Conservation (phyloP, 2,329 filamentous ascomycete species). For the Zymoseptoria brevis region DNA sequence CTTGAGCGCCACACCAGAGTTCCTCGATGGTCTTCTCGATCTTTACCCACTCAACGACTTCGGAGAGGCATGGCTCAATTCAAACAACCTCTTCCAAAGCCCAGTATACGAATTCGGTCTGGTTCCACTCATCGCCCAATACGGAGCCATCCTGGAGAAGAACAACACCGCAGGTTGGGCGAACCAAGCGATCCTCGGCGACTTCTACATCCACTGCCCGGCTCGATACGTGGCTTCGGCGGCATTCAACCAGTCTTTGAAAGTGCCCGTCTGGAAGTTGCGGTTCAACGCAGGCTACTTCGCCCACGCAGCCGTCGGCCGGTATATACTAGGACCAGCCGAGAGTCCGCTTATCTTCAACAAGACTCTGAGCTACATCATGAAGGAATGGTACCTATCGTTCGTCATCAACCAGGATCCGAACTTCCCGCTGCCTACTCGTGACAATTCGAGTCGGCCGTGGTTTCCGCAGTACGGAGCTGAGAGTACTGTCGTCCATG, state of each 20-base stretch:
- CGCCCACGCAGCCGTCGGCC: background rate
- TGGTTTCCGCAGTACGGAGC: slow-evolving; percentile 25
- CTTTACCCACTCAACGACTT: background rate
- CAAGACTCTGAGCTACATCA: slow-evolving; percentile 26
- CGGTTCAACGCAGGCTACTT: background rate
- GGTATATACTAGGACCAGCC: background rate
- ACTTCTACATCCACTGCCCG: background rate
- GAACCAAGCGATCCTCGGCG: background rate
- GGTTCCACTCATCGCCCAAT: background rate
- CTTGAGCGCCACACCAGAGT: background rate
- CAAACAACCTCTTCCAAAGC: background rate
- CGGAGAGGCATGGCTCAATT: background rate
- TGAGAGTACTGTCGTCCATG: slow-evolving; percentile 12
- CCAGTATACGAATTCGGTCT: background rate
- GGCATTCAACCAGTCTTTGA: background rate
- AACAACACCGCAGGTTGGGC: background rate
- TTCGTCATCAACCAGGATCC: slow-evolving; percentile 30
- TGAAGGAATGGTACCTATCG: slow-evolving; percentile 30
- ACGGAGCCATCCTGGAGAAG: background rate
- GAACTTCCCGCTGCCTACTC: slow-evolving; percentile 23
- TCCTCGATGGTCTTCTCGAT: background rate
- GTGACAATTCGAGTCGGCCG: slow-evolving; percentile 16
- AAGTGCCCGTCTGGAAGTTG: background rate
- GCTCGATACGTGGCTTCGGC: background rate
- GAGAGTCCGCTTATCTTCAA: slow-evolving; percentile 13